Evolutionary conservation across 495 filamentous ascomycete genomes (phyloP).

Genomic region (Penicillium arizonense): DNA sequence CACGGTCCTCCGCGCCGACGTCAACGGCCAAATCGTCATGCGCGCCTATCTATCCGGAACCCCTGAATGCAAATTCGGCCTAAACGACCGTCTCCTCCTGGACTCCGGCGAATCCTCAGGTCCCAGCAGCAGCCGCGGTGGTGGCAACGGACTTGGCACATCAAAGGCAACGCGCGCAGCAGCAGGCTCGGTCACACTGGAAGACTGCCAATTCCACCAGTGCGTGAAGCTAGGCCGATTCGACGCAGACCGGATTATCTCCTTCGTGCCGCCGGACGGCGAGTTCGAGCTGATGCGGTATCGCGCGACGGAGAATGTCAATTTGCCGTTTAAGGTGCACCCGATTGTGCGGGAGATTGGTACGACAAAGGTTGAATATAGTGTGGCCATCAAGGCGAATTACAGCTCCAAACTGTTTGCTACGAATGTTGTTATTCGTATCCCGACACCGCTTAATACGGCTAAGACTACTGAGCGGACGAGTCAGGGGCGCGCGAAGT

Average conservation of each 20-base stretch:
- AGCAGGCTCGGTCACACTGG: conserved; percentile 91
- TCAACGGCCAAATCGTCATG: conserved; percentile 98
- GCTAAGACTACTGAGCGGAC: conserved; percentile 92
- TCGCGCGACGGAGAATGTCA: conserved; percentile 99
- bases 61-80: conserved; percentile 98
- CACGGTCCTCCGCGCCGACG: conserved; percentile 92
- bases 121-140: conserved; percentile 34
- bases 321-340: conserved; percentile 97
- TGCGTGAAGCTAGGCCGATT: conserved; percentile 98
- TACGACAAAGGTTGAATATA: conserved; percentile 98
- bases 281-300: conserved; percentile 99
- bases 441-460: conserved; percentile 96
- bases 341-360: conserved; percentile 97
- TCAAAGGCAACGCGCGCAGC: conserved; percentile 92
- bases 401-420: conserved; percentile 96
- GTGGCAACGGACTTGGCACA: conserved; percentile 36
- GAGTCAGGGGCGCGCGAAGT: conserved; percentile 94
- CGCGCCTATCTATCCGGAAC: conserved; percentile 96
- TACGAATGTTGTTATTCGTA: conserved; percentile 93
- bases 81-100: conserved; percentile 92
- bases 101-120: conserved; percentile 68
- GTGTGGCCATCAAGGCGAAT: conserved; percentile 95
- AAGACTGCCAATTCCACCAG: conserved; percentile 99
- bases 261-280: conserved; percentile 95
- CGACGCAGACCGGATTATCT: conserved; percentile 96